Conservation (phyloP, 2,329 filamentous ascomycete genomes). For the Niveomyces coronatus region DNA sequence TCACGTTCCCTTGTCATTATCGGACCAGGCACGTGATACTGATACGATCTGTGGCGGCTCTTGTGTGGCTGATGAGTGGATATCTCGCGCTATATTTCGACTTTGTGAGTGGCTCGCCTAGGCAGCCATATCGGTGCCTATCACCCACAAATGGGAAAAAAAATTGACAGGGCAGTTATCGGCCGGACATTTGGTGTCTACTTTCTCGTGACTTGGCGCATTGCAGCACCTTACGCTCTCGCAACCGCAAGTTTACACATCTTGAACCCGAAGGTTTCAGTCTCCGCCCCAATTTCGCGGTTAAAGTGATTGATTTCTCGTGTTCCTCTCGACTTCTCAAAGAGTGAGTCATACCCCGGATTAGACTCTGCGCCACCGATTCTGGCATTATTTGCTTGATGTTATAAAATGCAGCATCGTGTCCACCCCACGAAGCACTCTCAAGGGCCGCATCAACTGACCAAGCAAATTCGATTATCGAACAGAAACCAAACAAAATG, state of each 20-base stretch:
- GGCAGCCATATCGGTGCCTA: not conserved
- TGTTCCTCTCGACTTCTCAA: conserved; percentile 46
- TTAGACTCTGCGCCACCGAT: not conserved
- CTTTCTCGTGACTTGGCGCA: conserved; percentile 4
- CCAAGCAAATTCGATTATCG: conserved; percentile 5
- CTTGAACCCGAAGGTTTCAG: conserved; percentile 93
- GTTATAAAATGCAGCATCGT: not conserved
- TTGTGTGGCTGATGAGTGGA: conserved; percentile 7
- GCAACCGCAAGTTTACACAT: conserved; percentile 19
- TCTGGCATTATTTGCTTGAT: not conserved
- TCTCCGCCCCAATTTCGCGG: conserved; percentile 90
- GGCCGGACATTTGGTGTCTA: not conserved
- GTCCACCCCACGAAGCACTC: too few species aligned
- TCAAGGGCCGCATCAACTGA: not conserved
- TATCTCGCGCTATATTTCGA: not conserved
- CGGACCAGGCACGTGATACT: conserved; percentile 3
- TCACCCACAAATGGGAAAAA: conserved; percentile 9
- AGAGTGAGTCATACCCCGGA: conserved; percentile 23
- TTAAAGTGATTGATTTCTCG: conserved; percentile 99
- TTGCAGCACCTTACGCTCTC: conserved; percentile 15
- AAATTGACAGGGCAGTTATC: conserved; percentile 5
- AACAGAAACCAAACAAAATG: conserved; percentile 60
- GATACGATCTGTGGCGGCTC: conserved; percentile 1
- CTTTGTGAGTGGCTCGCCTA: conserved; percentile 18
- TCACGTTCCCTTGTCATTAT: not conserved